Conservation (phyloP, 495 filamentous ascomycete species). For the Delitschia confertaspora region DNA sequence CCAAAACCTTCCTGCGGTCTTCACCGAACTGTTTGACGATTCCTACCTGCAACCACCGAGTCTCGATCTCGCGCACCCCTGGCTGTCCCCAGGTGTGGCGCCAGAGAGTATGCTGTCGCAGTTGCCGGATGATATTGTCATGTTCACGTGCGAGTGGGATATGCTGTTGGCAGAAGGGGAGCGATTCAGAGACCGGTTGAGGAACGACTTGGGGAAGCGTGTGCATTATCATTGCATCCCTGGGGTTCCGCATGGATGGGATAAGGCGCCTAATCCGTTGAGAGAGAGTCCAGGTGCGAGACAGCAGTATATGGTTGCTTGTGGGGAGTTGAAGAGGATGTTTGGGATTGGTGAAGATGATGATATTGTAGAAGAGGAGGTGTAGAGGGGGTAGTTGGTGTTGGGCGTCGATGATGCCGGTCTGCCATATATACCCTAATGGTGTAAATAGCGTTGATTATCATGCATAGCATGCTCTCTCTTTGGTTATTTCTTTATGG, state of each 20-base stretch:
- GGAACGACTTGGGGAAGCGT: conserved; percentile 49
- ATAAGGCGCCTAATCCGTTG: conserved; percentile 74
- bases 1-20: conserved; percentile 60
- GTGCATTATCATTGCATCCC: conserved; percentile 62
- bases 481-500: too few relatives aligned
- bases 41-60: conserved; percentile 61
- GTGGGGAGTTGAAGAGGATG: conserved; percentile 37
- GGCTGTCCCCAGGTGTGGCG: conserved; percentile 55
- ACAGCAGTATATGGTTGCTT: conserved; percentile 39
- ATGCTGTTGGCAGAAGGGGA: conserved; percentile 77
- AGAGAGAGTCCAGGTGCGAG: conserved; percentile 41
- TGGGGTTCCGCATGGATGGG: conserved; percentile 74
- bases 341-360: conserved; percentile 27
- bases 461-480: too few relatives aligned
- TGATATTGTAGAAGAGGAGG: conserved; percentile 12
- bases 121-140: conserved; percentile 55
- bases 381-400: conserved; percentile 1
- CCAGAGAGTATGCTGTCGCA: conserved; percentile 42
- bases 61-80: conserved; percentile 46
- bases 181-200: conserved; percentile 54
- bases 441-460: too few relatives aligned
- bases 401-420: too few relatives aligned
- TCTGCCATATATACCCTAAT: too few relatives aligned
- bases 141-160: conserved; percentile 86
- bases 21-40: conserved; percentile 81